Evolutionary conservation across 2,329 filamentous ascomycete genomes (phyloP).

Genomic region (Berkeleyomyces basicola): DNA sequence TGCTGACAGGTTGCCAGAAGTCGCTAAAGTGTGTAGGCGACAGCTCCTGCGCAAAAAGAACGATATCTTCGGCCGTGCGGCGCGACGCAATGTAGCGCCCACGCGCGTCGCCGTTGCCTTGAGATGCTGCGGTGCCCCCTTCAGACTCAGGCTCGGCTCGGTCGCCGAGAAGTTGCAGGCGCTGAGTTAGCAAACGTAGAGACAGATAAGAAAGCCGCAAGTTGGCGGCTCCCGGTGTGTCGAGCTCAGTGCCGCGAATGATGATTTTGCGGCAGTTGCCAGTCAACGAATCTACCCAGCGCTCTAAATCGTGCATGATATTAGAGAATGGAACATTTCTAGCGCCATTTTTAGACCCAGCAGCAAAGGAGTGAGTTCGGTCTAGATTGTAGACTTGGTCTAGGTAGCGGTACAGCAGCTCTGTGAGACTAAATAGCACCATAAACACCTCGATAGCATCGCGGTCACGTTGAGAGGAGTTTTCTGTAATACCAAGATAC

Average conservation of each 20-base stretch:
- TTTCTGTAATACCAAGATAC: constrained; percentile 19
- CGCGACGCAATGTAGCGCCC: constrained; percentile 26
- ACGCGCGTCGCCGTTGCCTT: neutral
- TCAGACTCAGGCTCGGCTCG: neutral
- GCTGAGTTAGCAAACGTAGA: constrained; percentile 28
- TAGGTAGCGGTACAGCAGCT: constrained; percentile 23
- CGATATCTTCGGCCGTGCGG: constrained; percentile 31
- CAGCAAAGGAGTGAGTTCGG: constrained; percentile 16
- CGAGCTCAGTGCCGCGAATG: constrained; percentile 25
- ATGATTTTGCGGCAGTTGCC: constrained; percentile 25
- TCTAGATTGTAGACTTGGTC: constrained; percentile 15
- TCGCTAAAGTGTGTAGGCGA: constrained; percentile 26
- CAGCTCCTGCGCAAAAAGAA: constrained; percentile 30
- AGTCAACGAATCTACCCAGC: constrained; percentile 29
- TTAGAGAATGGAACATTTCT: neutral
- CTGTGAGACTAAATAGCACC: constrained; percentile 28
- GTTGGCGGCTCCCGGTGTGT: constrained; percentile 31
- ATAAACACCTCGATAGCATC: constrained; percentile 26
- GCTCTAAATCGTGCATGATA: constrained; percentile 20
- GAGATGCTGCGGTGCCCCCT: neutral
- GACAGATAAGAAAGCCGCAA: constrained; percentile 34
- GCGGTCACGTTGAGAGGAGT: constrained; percentile 13
- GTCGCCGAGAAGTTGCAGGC: constrained; percentile 25
- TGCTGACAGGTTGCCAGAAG: constrained; percentile 33
- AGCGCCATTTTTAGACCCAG: constrained; percentile 14